Percentiles rank a stretch among this genome's conserved stretches.
Conservation (phyloP, 805 yeast species). For the Jamesozyma jinghongensis region DNA sequence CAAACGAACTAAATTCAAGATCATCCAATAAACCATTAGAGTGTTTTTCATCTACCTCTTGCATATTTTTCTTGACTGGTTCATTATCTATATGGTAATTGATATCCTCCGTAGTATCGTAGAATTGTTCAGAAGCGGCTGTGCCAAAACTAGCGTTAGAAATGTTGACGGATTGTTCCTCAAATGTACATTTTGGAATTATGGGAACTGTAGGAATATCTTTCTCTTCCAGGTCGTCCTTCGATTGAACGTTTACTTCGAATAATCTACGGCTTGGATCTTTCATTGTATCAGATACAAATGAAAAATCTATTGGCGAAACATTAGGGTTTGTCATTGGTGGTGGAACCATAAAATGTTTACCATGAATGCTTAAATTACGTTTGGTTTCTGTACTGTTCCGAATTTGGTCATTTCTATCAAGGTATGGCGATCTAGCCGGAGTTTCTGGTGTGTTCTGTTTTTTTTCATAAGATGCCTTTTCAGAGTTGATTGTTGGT, state of each 20-base stretch:
- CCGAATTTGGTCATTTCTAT: no score
- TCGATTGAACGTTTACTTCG: slow-evolving; percentile 19
- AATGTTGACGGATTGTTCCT: not conserved
- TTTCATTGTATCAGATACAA: slow-evolving; percentile 12
- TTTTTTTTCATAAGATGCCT: not conserved
- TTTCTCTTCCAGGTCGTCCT: slow-evolving; percentile 14
- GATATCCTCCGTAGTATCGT: not conserved
- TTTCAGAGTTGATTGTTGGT: slow-evolving; percentile 14
- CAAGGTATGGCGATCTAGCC: no score
- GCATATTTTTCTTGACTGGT: not conserved
- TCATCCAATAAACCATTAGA: slow-evolving; percentile 16
- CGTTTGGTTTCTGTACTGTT: not conserved
- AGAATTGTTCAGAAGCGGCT: not conserved
- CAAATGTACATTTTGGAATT: slow-evolving; percentile 5
- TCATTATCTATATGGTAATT: slow-evolving; percentile 1
- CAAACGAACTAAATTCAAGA: slow-evolving; percentile 27
- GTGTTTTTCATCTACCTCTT: not conserved
- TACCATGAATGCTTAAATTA: not conserved
- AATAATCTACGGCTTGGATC: slow-evolving; percentile 14
- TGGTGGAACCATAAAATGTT: not conserved
- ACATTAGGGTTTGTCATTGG: slow-evolving; percentile 2
- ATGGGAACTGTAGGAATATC: slow-evolving; percentile 8
- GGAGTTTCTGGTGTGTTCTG: not conserved
- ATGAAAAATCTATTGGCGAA: slow-evolving; percentile 10
- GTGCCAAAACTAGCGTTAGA: not conserved